phyloP scores from a whole-genome alignment of 2,329 filamentous ascomycete species.

The Amauroascus niger region DNA sequence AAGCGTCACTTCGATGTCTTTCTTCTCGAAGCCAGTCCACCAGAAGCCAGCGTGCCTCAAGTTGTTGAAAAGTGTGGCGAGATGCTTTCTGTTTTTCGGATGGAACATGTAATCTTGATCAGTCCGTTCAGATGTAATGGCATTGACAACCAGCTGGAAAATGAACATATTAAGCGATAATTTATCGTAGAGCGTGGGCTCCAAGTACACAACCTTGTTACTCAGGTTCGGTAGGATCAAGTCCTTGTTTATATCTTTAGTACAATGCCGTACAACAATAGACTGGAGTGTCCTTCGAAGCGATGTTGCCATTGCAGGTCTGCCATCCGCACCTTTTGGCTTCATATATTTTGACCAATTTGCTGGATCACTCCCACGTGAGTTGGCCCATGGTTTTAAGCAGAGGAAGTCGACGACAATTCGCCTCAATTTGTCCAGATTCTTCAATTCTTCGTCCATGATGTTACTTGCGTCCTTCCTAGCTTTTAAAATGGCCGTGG shows the following conservation, averaged over 20 bases:
- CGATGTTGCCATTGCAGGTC: constrained; percentile 33
- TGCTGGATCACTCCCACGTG: constrained; percentile 46
- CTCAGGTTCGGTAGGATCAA: constrained; percentile 59
- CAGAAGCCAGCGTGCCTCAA: constrained; percentile 78
- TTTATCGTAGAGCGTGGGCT: constrained; percentile 77
- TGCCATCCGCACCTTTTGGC: constrained; percentile 49
- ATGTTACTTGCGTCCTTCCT: constrained; percentile 35
- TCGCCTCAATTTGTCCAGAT: constrained; percentile 56
- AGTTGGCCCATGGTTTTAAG: constrained; percentile 68
- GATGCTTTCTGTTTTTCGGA: constrained; percentile 55
- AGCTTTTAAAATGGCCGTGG: constrained; percentile 25
- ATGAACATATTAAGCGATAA: constrained; percentile 75
- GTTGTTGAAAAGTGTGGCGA: constrained; percentile 64
- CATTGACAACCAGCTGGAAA: constrained; percentile 74
- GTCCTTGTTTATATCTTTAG: constrained; percentile 58
- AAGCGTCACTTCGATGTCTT: constrained; percentile 54
- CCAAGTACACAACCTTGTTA: constrained; percentile 61
- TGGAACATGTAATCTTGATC: constrained; percentile 89
- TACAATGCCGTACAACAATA: constrained; percentile 69
- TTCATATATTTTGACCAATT: constrained; percentile 68
- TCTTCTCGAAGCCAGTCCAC: constrained; percentile 61
- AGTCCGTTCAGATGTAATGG: constrained; percentile 73
- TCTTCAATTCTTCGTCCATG: constrained; percentile 48
- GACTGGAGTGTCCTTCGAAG: constrained; percentile 63
- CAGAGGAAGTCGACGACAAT: constrained; percentile 63